Base-by-base conservation (phyloP, 768 basidiomycete genomes). In the Leccinum pellstonianum region DNA sequence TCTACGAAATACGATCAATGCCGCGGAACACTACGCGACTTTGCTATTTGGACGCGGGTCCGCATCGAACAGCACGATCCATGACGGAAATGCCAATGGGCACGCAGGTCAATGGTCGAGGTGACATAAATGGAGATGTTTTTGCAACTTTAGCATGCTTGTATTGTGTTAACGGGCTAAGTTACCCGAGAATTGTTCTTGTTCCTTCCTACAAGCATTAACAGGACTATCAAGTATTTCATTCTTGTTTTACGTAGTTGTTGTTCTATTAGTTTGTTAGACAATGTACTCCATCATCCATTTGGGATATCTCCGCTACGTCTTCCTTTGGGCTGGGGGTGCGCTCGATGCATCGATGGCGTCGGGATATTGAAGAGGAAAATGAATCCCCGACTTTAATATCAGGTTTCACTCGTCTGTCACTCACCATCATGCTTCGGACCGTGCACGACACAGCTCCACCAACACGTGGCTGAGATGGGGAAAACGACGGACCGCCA, bases 11-110 rank as follows among this genome's bases (percentile, higher is more conserved):
- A 89, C 88, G 14, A 71, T 91, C 49, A 83, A 79, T 57, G 85
- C 83, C 37, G 88, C 90, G 11, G 88, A 90, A 66, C 84, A 86
- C 56, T 87, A 86, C 67, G 85, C 86, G 5, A 84, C 84, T 5
- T 80, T 89, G 61, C 73, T 88, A 37, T 88, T 90, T 59, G 86
- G 87, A n/a, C 80, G 86, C 29, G 70, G 73, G 41, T 71, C 76
- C 9, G 50, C 70, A 37, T 67, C 73, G 25, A 73, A 65, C 46
- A 54, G 56, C 53, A 51, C 56, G 53, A 50, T 51, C 41, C 68
- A 70, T 31, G 73, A 70, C 55, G 66, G 62, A 41, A 64, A 62
- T 23, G 52, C 57, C 47, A 65, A 59, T 52, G 71, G 67, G 49
- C 68, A 65, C 54, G 61, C 23, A 12, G 15, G 23, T 25, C 21